phyloP scores from a whole-genome alignment of 2,329 filamentous ascomycete species.

The Aureobasidium namibiae region DNA sequence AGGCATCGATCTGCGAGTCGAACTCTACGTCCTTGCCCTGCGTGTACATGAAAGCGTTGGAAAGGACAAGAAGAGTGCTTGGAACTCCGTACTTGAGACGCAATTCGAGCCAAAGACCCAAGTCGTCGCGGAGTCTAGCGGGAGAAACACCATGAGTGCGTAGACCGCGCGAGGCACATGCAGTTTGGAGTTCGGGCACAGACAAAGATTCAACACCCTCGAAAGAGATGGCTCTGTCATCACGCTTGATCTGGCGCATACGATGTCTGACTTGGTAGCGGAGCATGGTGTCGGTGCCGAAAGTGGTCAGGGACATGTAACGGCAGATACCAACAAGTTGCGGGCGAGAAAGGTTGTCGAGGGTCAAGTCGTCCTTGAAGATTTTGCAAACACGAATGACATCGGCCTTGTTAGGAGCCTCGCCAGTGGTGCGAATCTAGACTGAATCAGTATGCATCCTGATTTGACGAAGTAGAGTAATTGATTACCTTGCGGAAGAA shows the following conservation, averaged over 20 bases:
- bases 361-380: conserved; percentile 93
- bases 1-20: conserved; percentile 81
- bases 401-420: conserved; percentile 78
- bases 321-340: conserved; percentile 96
- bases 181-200: conserved; percentile 86
- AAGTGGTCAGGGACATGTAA: conserved; percentile 96
- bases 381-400: conserved; percentile 99
- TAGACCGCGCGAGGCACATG: conserved; percentile 84
- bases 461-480: not conserved
- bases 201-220: conserved; percentile 90
- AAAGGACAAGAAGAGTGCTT: conserved; percentile 87
- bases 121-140: conserved; percentile 75
- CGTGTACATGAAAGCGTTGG: conserved; percentile 95
- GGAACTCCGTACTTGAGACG: conserved; percentile 92
- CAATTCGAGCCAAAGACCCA: conserved; percentile 89
- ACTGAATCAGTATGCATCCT: conserved; percentile 13
- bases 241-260: conserved; percentile 98
- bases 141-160: conserved; percentile 89
- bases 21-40: conserved; percentile 78
- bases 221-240: conserved; percentile 87
- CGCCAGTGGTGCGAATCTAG: conserved; percentile 65
- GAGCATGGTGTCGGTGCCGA: conserved; percentile 95
- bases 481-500: conserved; percentile 84
- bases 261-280: conserved; percentile 94
- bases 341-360: conserved; percentile 92